A percentile compares a stretch with the other conserved stretches of the same genome.
phyloP scores from a whole-genome alignment of 306 rosid species.

The Quillaja saponaria region DNA sequence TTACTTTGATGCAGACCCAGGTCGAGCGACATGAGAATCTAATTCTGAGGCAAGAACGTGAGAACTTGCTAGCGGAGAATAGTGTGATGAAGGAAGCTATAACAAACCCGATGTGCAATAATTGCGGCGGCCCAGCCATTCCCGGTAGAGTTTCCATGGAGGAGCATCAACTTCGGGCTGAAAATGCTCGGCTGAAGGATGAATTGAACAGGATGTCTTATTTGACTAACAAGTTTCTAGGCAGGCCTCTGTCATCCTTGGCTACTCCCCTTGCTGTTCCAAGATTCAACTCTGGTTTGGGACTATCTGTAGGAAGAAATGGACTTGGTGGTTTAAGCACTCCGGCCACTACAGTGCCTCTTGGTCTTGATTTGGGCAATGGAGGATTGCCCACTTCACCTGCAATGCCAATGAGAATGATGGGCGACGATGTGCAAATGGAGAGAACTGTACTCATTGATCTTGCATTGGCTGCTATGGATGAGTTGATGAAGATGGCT shows the following conservation, averaged over 20 bases:
- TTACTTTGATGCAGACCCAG: conserved; percentile 60
- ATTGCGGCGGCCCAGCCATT: conserved; percentile 83
- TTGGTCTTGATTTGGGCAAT: conserved; percentile 68
- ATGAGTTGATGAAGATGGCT: conserved; percentile 70
- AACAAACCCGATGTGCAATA: conserved; percentile 62
- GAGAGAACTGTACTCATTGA: conserved; percentile 52
- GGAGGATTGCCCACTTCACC: conserved; percentile 37
- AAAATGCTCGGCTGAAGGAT: conserved; percentile 75
- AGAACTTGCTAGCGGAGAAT: conserved; percentile 83
- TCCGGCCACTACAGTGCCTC: conserved; percentile 37
- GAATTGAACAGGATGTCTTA: conserved; percentile 61
- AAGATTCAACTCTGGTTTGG: conserved; percentile 47
- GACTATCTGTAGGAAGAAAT: conserved; percentile 68
- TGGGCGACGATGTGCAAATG: conserved; percentile 39
- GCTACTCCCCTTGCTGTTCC: conserved; percentile 37
- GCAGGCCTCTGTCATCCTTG: conserved; percentile 58
- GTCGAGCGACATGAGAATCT: conserved; percentile 86
- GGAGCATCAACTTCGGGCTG: conserved; percentile 76
- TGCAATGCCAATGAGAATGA: conserved; percentile 35
- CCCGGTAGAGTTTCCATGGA: conserved; percentile 74
- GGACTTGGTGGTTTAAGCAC: conserved; percentile 49
- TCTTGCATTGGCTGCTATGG: conserved; percentile 74
- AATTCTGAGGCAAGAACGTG: conserved; percentile 79
- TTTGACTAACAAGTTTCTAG: conserved; percentile 63
- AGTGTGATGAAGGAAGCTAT: conserved; percentile 67